Percentiles rank a stretch among this genome's conserved stretches.
These are phyloP conservation scores for Ascochyta viciae-villosae DNA, from an alignment of 2,329 filamentous ascomycete species.

Conservation along the genomic window DNA sequence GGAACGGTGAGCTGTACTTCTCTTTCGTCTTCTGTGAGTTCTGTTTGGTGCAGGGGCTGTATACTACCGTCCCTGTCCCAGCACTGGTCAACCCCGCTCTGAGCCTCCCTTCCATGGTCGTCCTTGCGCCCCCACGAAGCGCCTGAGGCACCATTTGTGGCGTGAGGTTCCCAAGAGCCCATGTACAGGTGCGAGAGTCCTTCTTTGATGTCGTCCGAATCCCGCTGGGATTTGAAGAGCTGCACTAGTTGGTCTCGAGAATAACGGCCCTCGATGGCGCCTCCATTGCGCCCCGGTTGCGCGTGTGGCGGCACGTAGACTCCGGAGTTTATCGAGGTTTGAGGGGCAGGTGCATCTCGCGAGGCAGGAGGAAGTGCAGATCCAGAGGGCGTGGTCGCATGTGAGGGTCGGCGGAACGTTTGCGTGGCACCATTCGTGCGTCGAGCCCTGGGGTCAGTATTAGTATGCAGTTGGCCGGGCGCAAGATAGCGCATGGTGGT, in stretches of 20 bases:
- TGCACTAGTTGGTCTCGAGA: constrained; percentile 79
- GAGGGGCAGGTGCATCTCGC: constrained; percentile 37
- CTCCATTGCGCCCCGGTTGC: constrained; percentile 64
- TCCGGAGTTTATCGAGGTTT: constrained; percentile 52
- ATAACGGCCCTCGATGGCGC: constrained; percentile 68
- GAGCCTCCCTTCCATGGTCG: constrained; percentile 72
- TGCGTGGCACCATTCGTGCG: constrained; percentile 71
- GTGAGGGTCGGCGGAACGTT: constrained; percentile 70
- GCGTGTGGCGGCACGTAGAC: constrained; percentile 69
- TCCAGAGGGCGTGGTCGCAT: constrained; percentile 61
- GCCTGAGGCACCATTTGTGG: constrained; percentile 66
- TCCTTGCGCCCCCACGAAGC: constrained; percentile 77
- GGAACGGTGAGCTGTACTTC: constrained; percentile 57
- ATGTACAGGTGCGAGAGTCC: constrained; percentile 74
- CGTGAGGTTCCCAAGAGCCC: constrained; percentile 79
- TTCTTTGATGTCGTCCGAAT: constrained; percentile 62
- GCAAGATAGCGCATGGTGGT: constrained; percentile 11
- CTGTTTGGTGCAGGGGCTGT: constrained; percentile 74
- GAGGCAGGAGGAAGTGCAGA: constrained; percentile 45
- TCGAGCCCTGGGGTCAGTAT: constrained; percentile 60
- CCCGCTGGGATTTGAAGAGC: constrained; percentile 69
- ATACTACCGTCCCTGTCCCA: constrained; percentile 80
- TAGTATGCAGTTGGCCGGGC: constrained; percentile 18
- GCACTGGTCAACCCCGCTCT: constrained; percentile 86
- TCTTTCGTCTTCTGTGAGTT: constrained; percentile 73